These are phyloP conservation scores for Volvariella surrecta DNA, from an alignment of 1,284 basidiomycete genomes.

Conservation along the genomic window DNA sequence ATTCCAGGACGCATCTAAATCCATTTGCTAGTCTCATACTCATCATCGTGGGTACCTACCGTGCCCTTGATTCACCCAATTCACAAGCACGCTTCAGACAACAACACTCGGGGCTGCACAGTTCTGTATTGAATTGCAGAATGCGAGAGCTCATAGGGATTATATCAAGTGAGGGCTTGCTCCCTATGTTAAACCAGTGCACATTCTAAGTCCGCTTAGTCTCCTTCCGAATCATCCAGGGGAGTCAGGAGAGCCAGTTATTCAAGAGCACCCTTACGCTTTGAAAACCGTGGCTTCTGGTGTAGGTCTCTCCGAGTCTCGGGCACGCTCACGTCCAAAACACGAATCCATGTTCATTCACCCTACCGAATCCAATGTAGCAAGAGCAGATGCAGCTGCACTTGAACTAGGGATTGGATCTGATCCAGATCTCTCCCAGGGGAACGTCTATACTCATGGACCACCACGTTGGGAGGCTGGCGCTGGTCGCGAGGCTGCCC, in stretches of 20 bases:
- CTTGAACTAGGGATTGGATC: conserved; percentile 37
- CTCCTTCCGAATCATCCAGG: conserved; percentile 6
- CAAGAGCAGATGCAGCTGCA: conserved; percentile 52
- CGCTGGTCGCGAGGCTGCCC: conserved; percentile 11
- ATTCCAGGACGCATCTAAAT: conserved; percentile 2
- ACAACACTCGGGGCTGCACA: conserved; percentile 44
- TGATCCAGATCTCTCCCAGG: neutral
- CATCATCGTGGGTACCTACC: conserved; percentile 33
- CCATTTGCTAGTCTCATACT: conserved; percentile 37
- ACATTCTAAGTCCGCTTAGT: conserved; percentile 2
- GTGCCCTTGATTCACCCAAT: too few relatives aligned
- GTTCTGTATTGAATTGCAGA: conserved; percentile 43
- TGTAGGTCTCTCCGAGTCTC: conserved; percentile 15
- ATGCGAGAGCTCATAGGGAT: conserved; percentile 12
- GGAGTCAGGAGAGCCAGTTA: conserved; percentile 15
- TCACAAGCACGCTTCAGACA: conserved; percentile 24
- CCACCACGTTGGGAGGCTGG: conserved; percentile 11
- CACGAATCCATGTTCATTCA: conserved; percentile 54
- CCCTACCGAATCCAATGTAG: conserved; percentile 49
- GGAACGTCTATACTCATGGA: conserved; percentile 2
- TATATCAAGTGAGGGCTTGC: neutral
- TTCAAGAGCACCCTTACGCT: conserved; percentile 11
- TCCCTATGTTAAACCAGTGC: conserved; percentile 1
- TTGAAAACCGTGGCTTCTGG: neutral
- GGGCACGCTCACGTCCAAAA: conserved; percentile 41